phyloP scores from a whole-genome alignment of 345 rosid genomes.

The Dimocarpus longan region DNA sequence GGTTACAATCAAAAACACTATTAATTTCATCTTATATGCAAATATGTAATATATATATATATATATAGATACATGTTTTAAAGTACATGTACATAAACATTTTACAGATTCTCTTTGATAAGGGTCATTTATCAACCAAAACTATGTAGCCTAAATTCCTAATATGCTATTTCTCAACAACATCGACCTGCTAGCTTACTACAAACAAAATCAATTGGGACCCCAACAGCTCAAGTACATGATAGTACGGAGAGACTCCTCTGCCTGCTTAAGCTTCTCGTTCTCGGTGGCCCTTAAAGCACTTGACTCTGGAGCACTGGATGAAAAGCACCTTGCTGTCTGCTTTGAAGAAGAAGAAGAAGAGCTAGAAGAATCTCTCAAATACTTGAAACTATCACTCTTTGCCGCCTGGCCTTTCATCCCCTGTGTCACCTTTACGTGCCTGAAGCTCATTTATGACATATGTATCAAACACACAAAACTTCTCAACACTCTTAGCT shows the following conservation, averaged over 20 bases:
- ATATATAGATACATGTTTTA: background rate
- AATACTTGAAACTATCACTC: slow-evolving; percentile 44
- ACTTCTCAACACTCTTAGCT: background rate
- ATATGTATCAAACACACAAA: background rate
- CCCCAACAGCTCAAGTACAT: slow-evolving; percentile 93
- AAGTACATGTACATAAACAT: background rate
- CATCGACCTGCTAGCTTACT: background rate
- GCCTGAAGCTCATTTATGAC: slow-evolving; percentile 33
- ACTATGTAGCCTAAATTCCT: background rate
- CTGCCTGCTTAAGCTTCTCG: slow-evolving; percentile 53
- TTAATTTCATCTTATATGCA: background rate
- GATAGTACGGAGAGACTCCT: slow-evolving; percentile 73
- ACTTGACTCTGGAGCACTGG: slow-evolving; percentile 44
- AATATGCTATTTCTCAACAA: background rate
- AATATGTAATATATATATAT: background rate
- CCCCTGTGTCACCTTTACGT: slow-evolving; percentile 35
- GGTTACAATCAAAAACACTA: background rate
- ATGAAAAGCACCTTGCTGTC: slow-evolving; percentile 41
- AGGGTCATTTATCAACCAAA: too few species aligned
- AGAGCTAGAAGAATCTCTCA: slow-evolving; percentile 41
- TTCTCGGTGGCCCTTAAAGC: slow-evolving; percentile 34
- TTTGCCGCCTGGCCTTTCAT: slow-evolving; percentile 59
- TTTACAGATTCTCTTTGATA: background rate
- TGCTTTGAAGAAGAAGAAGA: slow-evolving; percentile 38
- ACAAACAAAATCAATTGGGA: slow-evolving; percentile 36